Evolutionary conservation across 192 early-diverging fungal genomes (phyloP), one percentile per base, ranked within the genome.

Genomic region (Coemansia sp.): DNA sequence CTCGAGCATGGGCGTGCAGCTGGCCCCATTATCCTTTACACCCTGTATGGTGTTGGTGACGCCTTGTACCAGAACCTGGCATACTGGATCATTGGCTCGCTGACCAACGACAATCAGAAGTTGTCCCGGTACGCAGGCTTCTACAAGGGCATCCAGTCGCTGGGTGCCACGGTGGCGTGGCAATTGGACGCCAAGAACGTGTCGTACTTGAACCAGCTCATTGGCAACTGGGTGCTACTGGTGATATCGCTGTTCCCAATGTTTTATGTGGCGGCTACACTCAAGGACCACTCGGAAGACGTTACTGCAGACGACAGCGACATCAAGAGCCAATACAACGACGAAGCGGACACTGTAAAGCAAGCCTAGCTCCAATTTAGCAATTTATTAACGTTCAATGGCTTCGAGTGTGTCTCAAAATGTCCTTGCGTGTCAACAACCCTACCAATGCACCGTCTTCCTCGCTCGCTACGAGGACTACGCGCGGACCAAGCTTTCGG

Each of bases 121-220:
- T 65, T 85, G 54, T 83, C 89, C 17, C 70, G 87, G 37, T 91
- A 86, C 56, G 85, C 87, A 29, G 92, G 90, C 35, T 92, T 88
- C 82, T 94, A 94, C 86, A 94, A 94, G 85, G 87, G 86, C 53
- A 86, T 91, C 58, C 91, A 93, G 83, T 88, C 85, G 50, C 81
- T 84, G 62, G 87, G 83, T 21, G 84, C 74, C 22, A 90, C 87
- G 34, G 82, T 89, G 39, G 81, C 86, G 0, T 87, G 88, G 84
- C 85, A 88, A 58, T 70, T 89, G 54, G 88, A 87, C 63, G 85
- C 88, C 38, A 74, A 70, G 33, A 46, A 68, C 10, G 71, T 76
- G 32, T 43, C 81, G 18, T 83, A 71, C 53, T 60, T 85, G 73
- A 60, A 74, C 55, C 73, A 83, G 63, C 72, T 84, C 7, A 78